A percentile compares a stretch with the other conserved stretches of the same genome.
Evolutionary conservation across 2,329 filamentous ascomycete species (phyloP).

Genomic region (Xylariaceae sp.): DNA sequence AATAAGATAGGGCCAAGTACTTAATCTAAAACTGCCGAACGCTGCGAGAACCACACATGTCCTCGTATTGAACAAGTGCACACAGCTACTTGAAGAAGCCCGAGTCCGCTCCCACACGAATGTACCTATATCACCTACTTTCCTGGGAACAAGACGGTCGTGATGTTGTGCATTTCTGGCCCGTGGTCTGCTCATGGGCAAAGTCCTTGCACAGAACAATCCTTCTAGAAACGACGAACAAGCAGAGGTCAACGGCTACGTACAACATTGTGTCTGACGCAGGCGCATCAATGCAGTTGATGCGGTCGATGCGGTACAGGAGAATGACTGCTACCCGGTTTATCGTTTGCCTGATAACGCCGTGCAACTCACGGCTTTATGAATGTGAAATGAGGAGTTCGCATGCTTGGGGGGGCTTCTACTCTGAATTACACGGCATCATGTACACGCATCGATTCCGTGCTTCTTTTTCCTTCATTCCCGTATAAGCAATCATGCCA

Average conservation of each 20-base stretch:
- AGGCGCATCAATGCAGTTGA: neutral
- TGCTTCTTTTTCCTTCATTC: neutral
- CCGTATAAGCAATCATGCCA: neutral
- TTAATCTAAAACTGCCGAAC: neutral
- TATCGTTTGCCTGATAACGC: constrained; percentile 1
- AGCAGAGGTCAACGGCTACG: neutral
- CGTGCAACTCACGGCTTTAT: constrained; percentile 11
- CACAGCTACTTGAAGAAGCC: too few species aligned
- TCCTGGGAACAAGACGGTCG: neutral
- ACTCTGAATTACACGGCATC: neutral
- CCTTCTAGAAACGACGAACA: neutral
- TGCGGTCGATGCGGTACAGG: neutral
- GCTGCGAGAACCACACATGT: too few species aligned
- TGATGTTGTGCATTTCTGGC: too few species aligned
- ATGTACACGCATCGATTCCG: neutral
- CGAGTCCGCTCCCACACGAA: neutral
- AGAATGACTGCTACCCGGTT: neutral
- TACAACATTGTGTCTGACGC: neutral
- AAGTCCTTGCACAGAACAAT: neutral
- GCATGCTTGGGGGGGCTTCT: neutral
- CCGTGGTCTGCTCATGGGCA: neutral
- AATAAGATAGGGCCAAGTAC: neutral
- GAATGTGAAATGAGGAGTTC: neutral
- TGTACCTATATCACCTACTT: too few species aligned
- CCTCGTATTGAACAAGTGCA: too few species aligned